Evolutionary conservation across 1,284 basidiomycete species (phyloP).

Genomic region (Tylopilus orsonianus): DNA sequence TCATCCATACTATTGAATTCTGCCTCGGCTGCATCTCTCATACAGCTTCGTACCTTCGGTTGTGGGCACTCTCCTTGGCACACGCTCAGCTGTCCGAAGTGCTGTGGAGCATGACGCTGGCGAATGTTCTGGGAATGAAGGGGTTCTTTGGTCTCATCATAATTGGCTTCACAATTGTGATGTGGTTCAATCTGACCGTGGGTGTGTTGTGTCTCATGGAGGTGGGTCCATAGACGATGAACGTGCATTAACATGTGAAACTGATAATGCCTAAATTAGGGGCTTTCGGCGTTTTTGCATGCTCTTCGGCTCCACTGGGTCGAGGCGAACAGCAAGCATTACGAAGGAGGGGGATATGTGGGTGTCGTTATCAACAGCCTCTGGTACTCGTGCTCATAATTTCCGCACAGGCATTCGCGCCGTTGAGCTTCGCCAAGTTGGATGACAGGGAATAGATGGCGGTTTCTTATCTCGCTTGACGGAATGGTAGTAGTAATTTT

Average conservation of each 20-base stretch:
- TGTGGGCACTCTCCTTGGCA: slow-evolving; percentile 97
- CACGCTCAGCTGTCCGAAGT: slow-evolving; percentile 98
- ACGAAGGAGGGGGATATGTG: slow-evolving; percentile 87
- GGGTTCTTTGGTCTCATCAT: slow-evolving; percentile 61
- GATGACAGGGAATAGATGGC: slow-evolving; percentile 33
- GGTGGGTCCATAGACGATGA: slow-evolving; percentile 49
- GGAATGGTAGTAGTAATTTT: slow-evolving; percentile 10
- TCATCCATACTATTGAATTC: slow-evolving; percentile 99
- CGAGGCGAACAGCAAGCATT: slow-evolving; percentile 96
- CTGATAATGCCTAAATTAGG: slow-evolving; percentile 45
- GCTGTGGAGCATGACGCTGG: slow-evolving; percentile 85
- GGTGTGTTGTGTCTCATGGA: slow-evolving; percentile 89
- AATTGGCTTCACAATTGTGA: slow-evolving; percentile 62
- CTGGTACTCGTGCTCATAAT: slow-evolving; percentile 33
- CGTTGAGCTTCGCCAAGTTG: slow-evolving; percentile 61
- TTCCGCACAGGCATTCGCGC: slow-evolving; percentile 56
- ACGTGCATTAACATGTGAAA: slow-evolving; percentile 20
- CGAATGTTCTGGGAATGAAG: slow-evolving; percentile 51
- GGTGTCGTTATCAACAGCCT: slow-evolving; percentile 37
- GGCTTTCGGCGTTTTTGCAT: slow-evolving; percentile 93
- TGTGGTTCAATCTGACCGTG: slow-evolving; percentile 87
- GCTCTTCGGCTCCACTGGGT: slow-evolving; percentile 98
- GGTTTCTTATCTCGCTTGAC: slow-evolving; percentile 4
- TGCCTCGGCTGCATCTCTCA: slow-evolving; percentile 98
- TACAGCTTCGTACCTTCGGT: slow-evolving; percentile 97